These are phyloP conservation scores for Cercospora sojina DNA, from an alignment of 2,329 filamentous ascomycete species.

Conservation along the genomic window DNA sequence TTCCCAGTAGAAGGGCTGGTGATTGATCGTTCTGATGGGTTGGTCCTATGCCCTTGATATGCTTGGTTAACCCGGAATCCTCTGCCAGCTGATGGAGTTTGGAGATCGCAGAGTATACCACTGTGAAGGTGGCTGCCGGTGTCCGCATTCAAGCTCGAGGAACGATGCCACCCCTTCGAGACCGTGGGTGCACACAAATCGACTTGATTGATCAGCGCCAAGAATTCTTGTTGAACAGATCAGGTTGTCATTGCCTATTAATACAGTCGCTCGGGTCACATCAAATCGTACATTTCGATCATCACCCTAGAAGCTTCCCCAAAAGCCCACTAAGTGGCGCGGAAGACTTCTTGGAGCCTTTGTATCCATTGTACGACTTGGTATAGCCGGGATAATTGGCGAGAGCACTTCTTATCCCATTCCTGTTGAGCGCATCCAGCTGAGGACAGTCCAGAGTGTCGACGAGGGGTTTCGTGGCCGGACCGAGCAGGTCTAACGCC, in stretches of 20 bases:
- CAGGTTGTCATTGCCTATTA: background rate
- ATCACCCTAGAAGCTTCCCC: background rate
- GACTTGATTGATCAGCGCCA: background rate
- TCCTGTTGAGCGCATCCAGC: background rate
- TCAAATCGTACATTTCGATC: background rate
- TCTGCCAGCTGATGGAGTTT: background rate
- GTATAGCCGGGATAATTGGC: background rate
- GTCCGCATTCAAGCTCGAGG: background rate
- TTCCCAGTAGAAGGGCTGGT: background rate
- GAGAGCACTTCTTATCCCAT: background rate
- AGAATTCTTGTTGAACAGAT: background rate
- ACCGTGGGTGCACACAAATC: background rate
- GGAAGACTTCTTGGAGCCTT: background rate
- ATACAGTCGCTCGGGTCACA: background rate
- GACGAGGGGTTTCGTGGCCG: slow-evolving; percentile 5
- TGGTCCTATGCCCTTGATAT: background rate
- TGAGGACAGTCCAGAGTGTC: slow-evolving; percentile 1
- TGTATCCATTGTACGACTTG: background rate
- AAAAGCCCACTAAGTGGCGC: background rate
- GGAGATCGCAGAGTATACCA: background rate
- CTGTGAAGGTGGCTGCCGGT: background rate
- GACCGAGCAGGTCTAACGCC: background rate
- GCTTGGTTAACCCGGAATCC: background rate
- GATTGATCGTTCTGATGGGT: background rate
- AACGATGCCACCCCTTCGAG: background rate